Evolutionary conservation across 768 basidiomycete genomes (phyloP).

Genomic region (Leccinellum rugosiceps): DNA sequence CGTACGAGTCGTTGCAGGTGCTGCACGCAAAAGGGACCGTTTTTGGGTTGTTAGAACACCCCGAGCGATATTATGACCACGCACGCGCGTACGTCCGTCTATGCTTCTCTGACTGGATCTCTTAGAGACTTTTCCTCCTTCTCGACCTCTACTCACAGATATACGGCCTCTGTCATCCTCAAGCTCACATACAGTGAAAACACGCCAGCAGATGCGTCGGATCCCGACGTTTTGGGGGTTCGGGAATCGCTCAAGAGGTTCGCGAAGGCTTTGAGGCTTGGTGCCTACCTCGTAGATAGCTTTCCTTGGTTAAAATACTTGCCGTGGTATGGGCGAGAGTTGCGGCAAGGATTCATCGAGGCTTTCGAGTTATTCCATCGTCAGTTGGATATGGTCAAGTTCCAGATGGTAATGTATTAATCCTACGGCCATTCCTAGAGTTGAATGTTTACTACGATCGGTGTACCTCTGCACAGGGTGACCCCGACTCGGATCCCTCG

Average conservation of each 20-base stretch:
- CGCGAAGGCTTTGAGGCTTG: conserved; percentile 22
- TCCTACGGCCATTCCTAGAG: background rate
- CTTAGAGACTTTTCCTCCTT: background rate
- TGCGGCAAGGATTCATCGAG: conserved; percentile 48
- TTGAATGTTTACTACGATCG: background rate
- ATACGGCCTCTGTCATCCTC: conserved; percentile 13
- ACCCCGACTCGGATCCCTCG: conserved; percentile 32
- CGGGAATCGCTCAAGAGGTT: conserved; percentile 23
- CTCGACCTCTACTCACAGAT: conserved; percentile 5
- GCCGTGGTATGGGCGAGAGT: conserved; percentile 55
- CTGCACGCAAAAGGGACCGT: conserved; percentile 22
- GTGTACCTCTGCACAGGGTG: conserved; percentile 10
- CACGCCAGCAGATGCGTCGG: conserved; percentile 5
- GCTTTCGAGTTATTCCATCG: conserved; percentile 46
- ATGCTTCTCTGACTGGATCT: conserved; percentile 31
- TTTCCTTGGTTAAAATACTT: conserved; percentile 38
- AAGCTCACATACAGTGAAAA: conserved; percentile 21
- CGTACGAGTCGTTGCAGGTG: conserved; percentile 44
- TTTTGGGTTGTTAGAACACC: conserved; percentile 10
- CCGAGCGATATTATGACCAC: conserved; percentile 9
- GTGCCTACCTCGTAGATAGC: conserved; percentile 33
- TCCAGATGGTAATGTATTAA: conserved; percentile 37
- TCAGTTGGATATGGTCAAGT: conserved; percentile 42
- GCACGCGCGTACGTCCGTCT: conserved; percentile 33
- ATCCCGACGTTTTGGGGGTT: conserved; percentile 19